These are phyloP conservation scores for Termitomyces sp. DNA, from an alignment of 768 basidiomycete species.

Conservation along the genomic window DNA sequence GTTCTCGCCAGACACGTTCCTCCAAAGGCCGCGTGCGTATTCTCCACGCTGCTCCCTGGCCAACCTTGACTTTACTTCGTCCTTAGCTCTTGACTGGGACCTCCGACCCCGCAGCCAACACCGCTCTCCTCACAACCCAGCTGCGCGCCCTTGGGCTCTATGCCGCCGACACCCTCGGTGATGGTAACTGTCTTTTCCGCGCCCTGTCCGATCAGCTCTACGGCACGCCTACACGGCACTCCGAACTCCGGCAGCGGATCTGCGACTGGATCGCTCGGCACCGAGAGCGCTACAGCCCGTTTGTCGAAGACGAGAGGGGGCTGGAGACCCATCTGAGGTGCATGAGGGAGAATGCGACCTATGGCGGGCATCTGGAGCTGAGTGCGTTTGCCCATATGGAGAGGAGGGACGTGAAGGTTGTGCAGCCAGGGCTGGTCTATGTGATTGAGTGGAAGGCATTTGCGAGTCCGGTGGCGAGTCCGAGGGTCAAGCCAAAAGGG, in stretches of 20 bases:
- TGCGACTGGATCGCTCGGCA: slow-evolving; percentile 78
- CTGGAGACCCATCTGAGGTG: slow-evolving; percentile 64
- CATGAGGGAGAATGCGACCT: slow-evolving; percentile 75
- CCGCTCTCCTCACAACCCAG: slow-evolving; percentile 55
- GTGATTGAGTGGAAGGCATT: slow-evolving; percentile 80
- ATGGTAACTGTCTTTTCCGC: slow-evolving; percentile 93
- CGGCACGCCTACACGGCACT: slow-evolving; percentile 67
- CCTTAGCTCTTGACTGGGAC: slow-evolving; percentile 29
- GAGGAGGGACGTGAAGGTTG: slow-evolving; percentile 78
- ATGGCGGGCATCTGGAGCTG: slow-evolving; percentile 92
- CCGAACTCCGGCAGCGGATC: slow-evolving; percentile 63
- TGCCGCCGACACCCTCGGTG: slow-evolving; percentile 80
- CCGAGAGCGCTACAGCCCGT: slow-evolving; percentile 72
- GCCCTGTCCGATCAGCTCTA: slow-evolving; percentile 85
- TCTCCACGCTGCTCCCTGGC: slow-evolving; percentile 2
- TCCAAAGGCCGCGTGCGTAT: slow-evolving; percentile 33
- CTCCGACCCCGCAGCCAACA: slow-evolving; percentile 11
- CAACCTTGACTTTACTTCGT: slow-evolving; percentile 18
- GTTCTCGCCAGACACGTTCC: slow-evolving; percentile 32
- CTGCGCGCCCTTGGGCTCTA: slow-evolving; percentile 77
- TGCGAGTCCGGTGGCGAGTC: slow-evolving; percentile 26
- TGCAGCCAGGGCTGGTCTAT: slow-evolving; percentile 88
- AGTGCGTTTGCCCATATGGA: slow-evolving; percentile 85
- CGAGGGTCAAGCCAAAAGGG: neutral
- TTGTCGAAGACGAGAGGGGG: slow-evolving; percentile 81